Evolutionary conservation across 257 asterid species (phyloP), one percentile per base, ranked within the genome.

Genomic region (Jacaranda copaia): DNA sequence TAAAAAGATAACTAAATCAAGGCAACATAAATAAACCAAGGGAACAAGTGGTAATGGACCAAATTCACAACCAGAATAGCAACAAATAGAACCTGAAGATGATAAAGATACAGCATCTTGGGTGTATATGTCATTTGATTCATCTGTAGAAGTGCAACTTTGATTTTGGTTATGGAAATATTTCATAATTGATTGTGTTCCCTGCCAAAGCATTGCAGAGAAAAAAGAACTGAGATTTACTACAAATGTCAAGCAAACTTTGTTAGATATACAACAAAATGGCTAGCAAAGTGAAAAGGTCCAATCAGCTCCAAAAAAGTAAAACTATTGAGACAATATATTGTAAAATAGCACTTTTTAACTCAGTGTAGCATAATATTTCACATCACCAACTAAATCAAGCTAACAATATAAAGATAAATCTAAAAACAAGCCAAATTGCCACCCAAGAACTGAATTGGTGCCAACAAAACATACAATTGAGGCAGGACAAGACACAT

Each of bases 131-230:
- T 81, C 84, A 64, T 79, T 84, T 79, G 80, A 78, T 77, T 76
- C 88, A 72, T 70, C 81, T 38, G 13, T 43, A 20, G 84, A 68
- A 73, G 83, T 64, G 74, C 68, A 70, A 51, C 79, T 62, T 77
- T 83, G 85, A 71, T 77, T 81, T 80, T 68, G 85, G 82, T 81
- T 85, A 74, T 78, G 87, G 83, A 93, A 95, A 80, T 95, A 95
- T 79, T 88, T 89, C 82, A 76, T 82, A 75, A 95, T 95, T 78
- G 98, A 89, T 70, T 82, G 90, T 69, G 97, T 93, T 63, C 99
- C 99, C 99, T 95, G 96, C 69, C 76, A 84, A 80, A 73, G 76
- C 75, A 81, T 74, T 35, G 48, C 68, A 62, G 36, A 78, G 62
- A 32, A 77, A 63, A 73, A 43, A 56, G 66, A 46, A 60, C 74